A percentile compares a stretch with the other conserved stretches of the same genome.
These are phyloP conservation scores for Colletotrichum musicola DNA, from an alignment of 2,329 filamentous ascomycete genomes.

Conservation along the genomic window DNA sequence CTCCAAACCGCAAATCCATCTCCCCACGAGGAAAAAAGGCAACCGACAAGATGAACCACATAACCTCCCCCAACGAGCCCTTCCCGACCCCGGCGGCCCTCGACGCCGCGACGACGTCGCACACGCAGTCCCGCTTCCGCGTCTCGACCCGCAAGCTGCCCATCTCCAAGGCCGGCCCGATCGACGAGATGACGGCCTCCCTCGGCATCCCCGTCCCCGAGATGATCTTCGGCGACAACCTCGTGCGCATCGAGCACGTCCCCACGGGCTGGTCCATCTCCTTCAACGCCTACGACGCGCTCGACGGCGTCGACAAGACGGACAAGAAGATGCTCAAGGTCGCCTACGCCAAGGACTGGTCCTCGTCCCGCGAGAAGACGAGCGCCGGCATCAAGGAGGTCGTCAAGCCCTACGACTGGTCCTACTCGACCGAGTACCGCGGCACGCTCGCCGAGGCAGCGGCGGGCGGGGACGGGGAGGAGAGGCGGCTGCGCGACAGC, in stretches of 20 bases:
- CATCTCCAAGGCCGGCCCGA: conserved; percentile 91
- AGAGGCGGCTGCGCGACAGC: not conserved
- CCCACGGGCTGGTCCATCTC: conserved; percentile 80
- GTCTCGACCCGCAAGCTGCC: conserved; percentile 90
- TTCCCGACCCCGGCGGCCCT: conserved; percentile 66
- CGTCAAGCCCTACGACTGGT: conserved; percentile 98
- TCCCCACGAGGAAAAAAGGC: not conserved
- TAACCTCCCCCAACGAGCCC: conserved; percentile 61
- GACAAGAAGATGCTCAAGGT: conserved; percentile 92
- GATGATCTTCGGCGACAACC: conserved; percentile 99
- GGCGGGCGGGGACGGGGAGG: not conserved
- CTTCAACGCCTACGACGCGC: conserved; percentile 88
- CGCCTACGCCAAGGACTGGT: conserved; percentile 91
- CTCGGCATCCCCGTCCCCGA: conserved; percentile 92
- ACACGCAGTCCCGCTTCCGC: conserved; percentile 75
- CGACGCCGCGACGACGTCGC: conserved; percentile 66
- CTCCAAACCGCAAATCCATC: not conserved
- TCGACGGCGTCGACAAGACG: conserved; percentile 95
- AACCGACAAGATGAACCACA: conserved; percentile 51
- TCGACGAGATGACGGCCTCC: conserved; percentile 83
- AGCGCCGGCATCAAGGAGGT: conserved; percentile 92
- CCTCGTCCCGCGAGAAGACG: conserved; percentile 75
- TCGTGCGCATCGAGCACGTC: conserved; percentile 80
- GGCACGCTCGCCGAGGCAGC: conserved; percentile 69
- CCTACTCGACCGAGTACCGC: conserved; percentile 89